These are phyloP conservation scores for Colletotrichum lentis DNA, from an alignment of 2,329 filamentous ascomycete genomes.

Conservation along the genomic window DNA sequence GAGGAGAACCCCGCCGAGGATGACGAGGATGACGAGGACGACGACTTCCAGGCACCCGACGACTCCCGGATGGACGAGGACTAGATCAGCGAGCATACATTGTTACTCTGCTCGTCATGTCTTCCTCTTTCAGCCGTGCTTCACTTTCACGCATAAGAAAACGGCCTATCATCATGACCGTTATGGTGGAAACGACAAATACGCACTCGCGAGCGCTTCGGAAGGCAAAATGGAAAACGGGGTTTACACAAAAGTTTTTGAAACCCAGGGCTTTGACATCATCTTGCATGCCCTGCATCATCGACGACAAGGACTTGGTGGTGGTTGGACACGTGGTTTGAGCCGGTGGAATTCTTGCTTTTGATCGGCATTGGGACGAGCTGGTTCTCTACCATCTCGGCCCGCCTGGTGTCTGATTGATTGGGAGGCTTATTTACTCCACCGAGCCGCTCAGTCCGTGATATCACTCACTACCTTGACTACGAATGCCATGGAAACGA, in stretches of 20 bases:
- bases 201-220: not conserved
- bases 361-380: constrained; percentile 23
- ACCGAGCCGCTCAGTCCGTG: constrained; percentile 20
- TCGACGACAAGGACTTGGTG: constrained; percentile 15
- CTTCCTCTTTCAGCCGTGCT: constrained; percentile 5
- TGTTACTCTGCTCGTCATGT: constrained; percentile 5
- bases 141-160: not conserved
- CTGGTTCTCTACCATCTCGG: constrained; percentile 10
- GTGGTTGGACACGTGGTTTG: constrained; percentile 26
- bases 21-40: constrained; percentile 81
- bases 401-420: constrained; percentile 3
- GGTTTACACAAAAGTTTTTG: constrained; percentile 35
- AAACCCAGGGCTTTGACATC: constrained; percentile 9
- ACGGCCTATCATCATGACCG: constrained; percentile 3
- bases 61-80: constrained; percentile 77
- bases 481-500: constrained; percentile 32
- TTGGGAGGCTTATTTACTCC: constrained; percentile 3
- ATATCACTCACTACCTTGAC: constrained; percentile 17
- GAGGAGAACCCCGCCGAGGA: constrained; percentile 79
- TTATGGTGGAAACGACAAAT: constrained; percentile 16
- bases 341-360: constrained; percentile 23
- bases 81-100: constrained; percentile 41
- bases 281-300: constrained; percentile 3
- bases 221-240: constrained; percentile 9
- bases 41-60: constrained; percentile 70